Evolutionary conservation across 306 rosid species (phyloP), one percentile per base, ranked within the genome.

Genomic region (Amphicarpaea edgeworthii): DNA sequence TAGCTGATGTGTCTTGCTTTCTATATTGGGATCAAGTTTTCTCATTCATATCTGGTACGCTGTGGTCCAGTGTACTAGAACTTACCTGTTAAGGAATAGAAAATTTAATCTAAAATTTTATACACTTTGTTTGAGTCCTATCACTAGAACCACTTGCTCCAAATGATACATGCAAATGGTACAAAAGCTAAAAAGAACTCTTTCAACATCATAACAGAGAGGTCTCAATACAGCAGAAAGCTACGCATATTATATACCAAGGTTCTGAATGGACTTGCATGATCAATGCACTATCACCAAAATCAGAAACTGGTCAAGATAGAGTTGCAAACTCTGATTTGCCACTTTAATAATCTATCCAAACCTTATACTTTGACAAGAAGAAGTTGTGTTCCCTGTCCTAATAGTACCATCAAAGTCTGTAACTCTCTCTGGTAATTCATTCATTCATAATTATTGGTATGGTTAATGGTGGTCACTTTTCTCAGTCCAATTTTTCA

Each of bases 141-240:
- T 75, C 62, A 70, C 16, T 82, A 55, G 15, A 62, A 53, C 77
- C 47, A 49, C 77, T 78, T 82, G 72, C 86, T 78, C 34, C 84
- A 79, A 76, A 82, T 71, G 86, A 82, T 76, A 71, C 78, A 76
- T 85, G 63, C 84, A 85, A 82, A 65, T 79, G 72, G 88, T 71
- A 60, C 70, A 51, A 74, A 72, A 82, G 60, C 73, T 34, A 85
- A 79, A 70, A 82, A 17, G 24, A 53, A 71, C 42, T 30, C 63
- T 26, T 47, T 64, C 60, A 53, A 30, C 61, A 75, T 70, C 2
- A 75, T 21, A 62, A 38, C 5, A 70, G 58, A 43, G 64, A 43
- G 55, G 75, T 68, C 42, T 24, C 0, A 55, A 78, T 78, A 50
- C 76, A 78, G 72, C 28, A 23, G 57, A 78, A 59, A 68, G 69